Base-by-base conservation (phyloP, 768 basidiomycete species). In the Rhizopogon vinicolor region DNA sequence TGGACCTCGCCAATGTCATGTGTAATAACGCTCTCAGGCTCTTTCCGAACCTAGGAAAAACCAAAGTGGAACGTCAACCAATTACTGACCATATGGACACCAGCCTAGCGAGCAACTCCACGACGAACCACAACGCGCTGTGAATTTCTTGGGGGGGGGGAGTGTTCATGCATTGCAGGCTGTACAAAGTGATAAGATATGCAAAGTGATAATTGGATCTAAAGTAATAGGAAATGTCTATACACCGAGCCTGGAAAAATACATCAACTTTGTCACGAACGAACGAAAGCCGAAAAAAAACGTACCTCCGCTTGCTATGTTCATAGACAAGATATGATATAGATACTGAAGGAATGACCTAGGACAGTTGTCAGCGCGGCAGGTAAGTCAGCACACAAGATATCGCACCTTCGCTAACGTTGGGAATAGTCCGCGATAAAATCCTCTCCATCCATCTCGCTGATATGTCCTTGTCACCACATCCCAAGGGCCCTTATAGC, bases 321-420 rank as follows among this genome's bases (percentile, higher is more conserved):
- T 93, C 91, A 71, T 93, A 93, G 59, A 97, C 95, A 41, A 97
- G 85, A 73, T 97, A 97, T 57, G 93, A 93, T 72, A 98, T 98
- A 7, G 94, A 96, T 42, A 98, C 96, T 4, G 94, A 88, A 50
- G 96, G 96, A 44, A 97, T 86, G 56, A 98, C 96, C 90, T 92
- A 62, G 35, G 44, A 49, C 62, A 18, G 51, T 22, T 50, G 56
- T 31, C 25, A 14, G 54, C 56, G 35, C 60, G 54, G 18, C 14
- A 42, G 7, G 41, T 54, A 44, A 13, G 3, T 13, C 9, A 3
- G 41, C 50, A 50, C 19, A 29, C 52, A 29, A 43, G 12, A 44
- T 35, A 50, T 59, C 72, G 13, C 54, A 87, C 90, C 84, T 98
- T 98, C 45, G 94, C 92, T 63, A 98, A 77, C 22, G 91, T 94